Base-by-base conservation (phyloP, 2,329 filamentous ascomycete species). In the Phaeosphaeriaceae sp. region DNA sequence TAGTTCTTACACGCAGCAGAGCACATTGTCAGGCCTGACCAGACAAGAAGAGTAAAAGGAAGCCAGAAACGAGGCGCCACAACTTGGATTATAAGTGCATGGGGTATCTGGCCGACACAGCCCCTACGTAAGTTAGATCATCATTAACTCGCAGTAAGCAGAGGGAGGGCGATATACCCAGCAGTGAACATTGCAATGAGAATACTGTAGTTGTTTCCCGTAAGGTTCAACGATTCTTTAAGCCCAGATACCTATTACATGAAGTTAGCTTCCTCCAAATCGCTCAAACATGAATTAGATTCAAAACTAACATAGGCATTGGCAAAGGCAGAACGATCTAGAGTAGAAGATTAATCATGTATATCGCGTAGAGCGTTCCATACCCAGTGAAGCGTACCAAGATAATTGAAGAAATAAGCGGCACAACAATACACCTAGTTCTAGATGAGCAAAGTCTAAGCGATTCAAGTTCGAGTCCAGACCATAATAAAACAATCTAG, bases 331-430 rank as follows among this genome's bases (percentile, higher is more conserved):
- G 60, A 58, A 18, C 62, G 62, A 51, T 64, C 58, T 61, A 32
- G 4, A 8, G 16, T 20, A 15, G 16, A 11, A 42, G 16, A 15
- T 46, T 34, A 61, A 37, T 29, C 11, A 9, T 8, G 21, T 21
- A 15, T 6, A 13, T 30, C 12, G 21, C 13, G 18, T 26, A 11
- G 23, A 18, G 6, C 3, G 15, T 23, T 11, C 3, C 8, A 18
- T 35, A 9, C n/a, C n/a, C 6, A 15, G 11, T 1, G 16, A 30
- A 40, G 42, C 56, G 30, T 12, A 59, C 64, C 65, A 16, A 68
- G 47, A 38, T 68, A 68, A 16, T 68, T 68, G 56, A 68, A 67
- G n/a, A 67, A 68, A 44, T 67, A 68, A 13, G 61, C 63, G 18
- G 63, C 57, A 40, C 65, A 68, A 36, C 63, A 68, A 40, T 68